Evolutionary conservation across 805 yeast species (phyloP), one percentile per base, ranked within the genome.

Genomic region (Wickerhamiella alocasiicola): DNA sequence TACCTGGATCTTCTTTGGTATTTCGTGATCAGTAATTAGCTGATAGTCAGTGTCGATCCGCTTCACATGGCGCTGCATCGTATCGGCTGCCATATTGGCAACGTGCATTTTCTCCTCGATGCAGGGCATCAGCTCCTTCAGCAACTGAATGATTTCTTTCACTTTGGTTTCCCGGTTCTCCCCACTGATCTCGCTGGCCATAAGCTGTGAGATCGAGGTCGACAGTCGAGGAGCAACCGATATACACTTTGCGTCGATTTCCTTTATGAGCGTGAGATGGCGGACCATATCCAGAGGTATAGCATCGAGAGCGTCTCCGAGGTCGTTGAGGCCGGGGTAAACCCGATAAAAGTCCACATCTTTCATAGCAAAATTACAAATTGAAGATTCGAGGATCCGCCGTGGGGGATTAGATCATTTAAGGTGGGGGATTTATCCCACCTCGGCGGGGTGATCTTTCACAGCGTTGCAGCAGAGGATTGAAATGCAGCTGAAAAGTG

Each of bases 101-200:
- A 91, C 95, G 58, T 88, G 96, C 93, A 91, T 84, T 61, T 91
- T 91, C 57, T 91, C 96, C 56, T 88, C 97, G 42, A 88, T 62
- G 46, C 95, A 82, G 1, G 97, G 96, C 65, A 88, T 75, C 42
- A 88, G 67, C 44, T 82, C 94, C 47, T 67, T 65, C 15, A 74
- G 64, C 25, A 66, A 48, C 12, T 50, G 49, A 23, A 69, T 65
- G 23, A 73, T 65, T 28, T 57, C 61, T 18, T 55, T 47, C 30
- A 57, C 55, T 23, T 52, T 44, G 41, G 51, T 40, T 42, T 56
- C 57, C n/a, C 60, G 53, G 34, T 50, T 44, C n/a, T 50, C 56
- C 51, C 39, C 38, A n/a, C n/a, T n/a, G n/a, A n/a, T n/a, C 20
- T 58, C 50, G 62, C 63, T 54, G 12, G 49, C 55, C 36, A 71